Conservation (phyloP, 345 rosid species). For the Syzygium jambos region DNA sequence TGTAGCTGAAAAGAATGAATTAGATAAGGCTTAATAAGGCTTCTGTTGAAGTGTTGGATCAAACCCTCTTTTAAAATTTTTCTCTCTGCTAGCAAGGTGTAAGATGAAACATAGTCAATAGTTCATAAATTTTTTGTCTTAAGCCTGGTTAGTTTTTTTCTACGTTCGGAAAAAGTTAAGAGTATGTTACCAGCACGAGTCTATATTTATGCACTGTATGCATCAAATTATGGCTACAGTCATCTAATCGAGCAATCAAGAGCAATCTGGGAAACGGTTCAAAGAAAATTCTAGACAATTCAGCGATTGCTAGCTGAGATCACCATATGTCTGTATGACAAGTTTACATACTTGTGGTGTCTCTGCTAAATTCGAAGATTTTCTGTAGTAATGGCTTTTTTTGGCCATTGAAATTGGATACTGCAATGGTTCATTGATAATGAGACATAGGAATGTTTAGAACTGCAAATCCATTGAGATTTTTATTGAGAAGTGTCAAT, state of each 20-base stretch:
- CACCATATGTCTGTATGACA: neutral
- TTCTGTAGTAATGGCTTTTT: neutral
- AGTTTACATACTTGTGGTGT: neutral
- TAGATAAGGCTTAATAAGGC: neutral
- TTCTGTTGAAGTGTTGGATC: neutral
- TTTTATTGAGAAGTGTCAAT: neutral
- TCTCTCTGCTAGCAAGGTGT: neutral
- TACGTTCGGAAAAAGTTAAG: neutral
- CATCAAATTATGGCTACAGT: neutral
- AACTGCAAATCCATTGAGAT: neutral
- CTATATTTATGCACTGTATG: neutral
- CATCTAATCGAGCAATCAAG: neutral
- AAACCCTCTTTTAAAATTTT: neutral
- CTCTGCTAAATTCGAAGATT: neutral
- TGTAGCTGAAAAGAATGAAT: neutral
- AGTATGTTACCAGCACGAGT: neutral
- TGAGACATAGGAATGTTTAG: neutral
- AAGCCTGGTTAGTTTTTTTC: neutral
- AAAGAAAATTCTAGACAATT: neutral
- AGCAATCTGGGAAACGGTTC: neutral
- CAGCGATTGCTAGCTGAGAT: neutral
- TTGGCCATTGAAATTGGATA: neutral
- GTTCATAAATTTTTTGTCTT: neutral
- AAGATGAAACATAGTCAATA: neutral
- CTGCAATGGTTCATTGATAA: neutral